These are phyloP conservation scores for Pythium sukuiense DNA, from an alignment of 352 stramenopile genomes.

Conservation along the genomic window DNA sequence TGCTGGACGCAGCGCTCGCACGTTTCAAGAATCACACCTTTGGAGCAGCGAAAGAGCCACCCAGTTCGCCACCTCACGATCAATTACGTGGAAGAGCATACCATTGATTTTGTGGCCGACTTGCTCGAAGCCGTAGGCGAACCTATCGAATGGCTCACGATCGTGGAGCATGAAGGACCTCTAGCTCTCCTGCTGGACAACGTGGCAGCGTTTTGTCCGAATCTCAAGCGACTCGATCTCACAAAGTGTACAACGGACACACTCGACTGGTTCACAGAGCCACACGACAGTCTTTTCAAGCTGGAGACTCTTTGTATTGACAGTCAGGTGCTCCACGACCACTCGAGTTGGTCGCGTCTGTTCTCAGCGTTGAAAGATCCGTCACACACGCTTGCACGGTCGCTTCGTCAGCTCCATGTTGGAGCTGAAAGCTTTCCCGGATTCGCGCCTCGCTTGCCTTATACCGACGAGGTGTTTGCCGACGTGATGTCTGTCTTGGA, in stretches of 20 bases:
- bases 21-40: neutral
- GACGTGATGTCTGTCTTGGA: neutral
- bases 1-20: neutral
- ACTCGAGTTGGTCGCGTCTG: neutral
- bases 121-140: slow-evolving; percentile 12
- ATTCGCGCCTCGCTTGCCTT: neutral
- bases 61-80: neutral
- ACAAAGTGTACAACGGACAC: neutral
- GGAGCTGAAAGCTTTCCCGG: neutral
- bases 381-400: neutral
- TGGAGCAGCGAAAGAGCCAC: neutral
- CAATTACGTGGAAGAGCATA: neutral
- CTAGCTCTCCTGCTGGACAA: neutral
- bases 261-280: slow-evolving; percentile 3
- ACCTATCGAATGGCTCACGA: slow-evolving; percentile 9
- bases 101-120: neutral
- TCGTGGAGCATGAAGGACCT: neutral
- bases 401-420: slow-evolving; percentile 9
- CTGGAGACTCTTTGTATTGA: slow-evolving; percentile 10
- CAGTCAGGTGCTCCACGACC: neutral
- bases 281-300: neutral
- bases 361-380: slow-evolving; percentile 8
- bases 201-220: slow-evolving; percentile 9
- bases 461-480: neutral
- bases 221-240: slow-evolving; percentile 15